Evolutionary conservation across 805 yeast species (phyloP), one percentile per base, ranked within the genome.

Genomic region (Nakazawaea wyomingensis): DNA sequence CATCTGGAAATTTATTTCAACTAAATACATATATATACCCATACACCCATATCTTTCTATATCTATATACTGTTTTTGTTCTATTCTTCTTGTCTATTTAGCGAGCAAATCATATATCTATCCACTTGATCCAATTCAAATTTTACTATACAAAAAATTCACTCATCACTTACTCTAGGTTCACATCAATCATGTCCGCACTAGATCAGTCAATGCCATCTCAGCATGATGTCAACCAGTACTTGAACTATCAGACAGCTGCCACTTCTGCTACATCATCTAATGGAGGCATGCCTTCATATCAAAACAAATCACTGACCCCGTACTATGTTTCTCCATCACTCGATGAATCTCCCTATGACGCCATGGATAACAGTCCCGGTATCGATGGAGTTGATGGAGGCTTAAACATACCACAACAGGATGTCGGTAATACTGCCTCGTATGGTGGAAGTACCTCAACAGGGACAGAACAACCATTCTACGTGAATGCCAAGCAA

Each of bases 401-500:
- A 6, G 18, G 11, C 36, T 10, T 43, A 44, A 32, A 33, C 13
- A 18, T 27, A 18, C 43, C 29, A 11, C 40, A 38, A 18, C 46
- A 38, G 24, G 34, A 35, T 17, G 41, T 24, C 34, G 39, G 16
- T 13, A 45, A 45, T 11, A 36, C 44, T 45, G 27, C 49, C 44
- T 26, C 42, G 44, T 9, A 54, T 5, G 17, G 16, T 13, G 34
- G 44, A 21, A 30, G 44, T 34, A 10, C 46, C 17, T 10, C 41
- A 26, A 16, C 43, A 21, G 17, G 49, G 29, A 39, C 26, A 16
- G 96, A 90, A 57, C 96, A 91, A 62, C 99, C 98, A 1, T 89
- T 89, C 57, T 93, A 93, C 56, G 99, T 93, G 34, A 93, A 93
- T 61, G 99, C 99, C 8, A 93, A 93, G 62, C 99, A 93, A 57